phyloP scores from a whole-genome alignment of 139 green algal species.

The Chlamydomonas sphaeroides region DNA sequence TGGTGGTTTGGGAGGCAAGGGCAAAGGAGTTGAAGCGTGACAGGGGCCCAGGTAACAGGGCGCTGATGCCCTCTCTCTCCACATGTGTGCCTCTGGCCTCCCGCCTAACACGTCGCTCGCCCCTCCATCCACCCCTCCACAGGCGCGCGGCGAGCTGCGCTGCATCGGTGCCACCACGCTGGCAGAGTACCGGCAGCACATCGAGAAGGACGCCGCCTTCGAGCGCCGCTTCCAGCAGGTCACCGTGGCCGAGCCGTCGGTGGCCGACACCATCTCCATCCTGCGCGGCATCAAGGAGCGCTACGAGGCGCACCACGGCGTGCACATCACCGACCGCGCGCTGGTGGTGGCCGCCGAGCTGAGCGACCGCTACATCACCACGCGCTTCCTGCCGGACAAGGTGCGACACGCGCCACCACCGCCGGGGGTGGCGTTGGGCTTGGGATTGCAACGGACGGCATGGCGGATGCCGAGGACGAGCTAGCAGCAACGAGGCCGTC shows the following conservation, averaged over 20 bases:
- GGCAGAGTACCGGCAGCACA: constrained; percentile 91
- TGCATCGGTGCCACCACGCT: constrained; percentile 96
- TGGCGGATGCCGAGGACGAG: no score
- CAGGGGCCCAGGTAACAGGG: no score
- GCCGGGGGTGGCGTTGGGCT: no score
- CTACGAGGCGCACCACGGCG: constrained; percentile 67
- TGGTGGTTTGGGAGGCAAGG: no score
- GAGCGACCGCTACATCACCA: constrained; percentile 67
- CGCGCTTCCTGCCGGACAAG: constrained; percentile 91
- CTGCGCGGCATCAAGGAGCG: constrained; percentile 92
- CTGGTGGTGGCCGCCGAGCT: constrained; percentile 72
- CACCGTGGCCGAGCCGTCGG: constrained; percentile 85
- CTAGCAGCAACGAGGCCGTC: no score
- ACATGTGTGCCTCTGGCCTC: no score
- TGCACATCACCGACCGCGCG: constrained; percentile 68
- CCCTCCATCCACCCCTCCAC: no score
- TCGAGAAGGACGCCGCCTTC: constrained; percentile 95
- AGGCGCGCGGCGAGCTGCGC: constrained; percentile 91
- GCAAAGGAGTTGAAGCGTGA: no score
- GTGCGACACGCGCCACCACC: constrained; percentile 11
- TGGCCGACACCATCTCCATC: constrained; percentile 93
- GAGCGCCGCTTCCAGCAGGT: constrained; percentile 93
- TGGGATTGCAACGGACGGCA: neutral
- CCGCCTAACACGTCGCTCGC: no score
- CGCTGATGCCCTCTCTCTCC: no score